Percentiles rank a stretch among this genome's conserved stretches.
Conservation (phyloP, 495 filamentous ascomycete species). For the Lasiosphaeria miniovina region DNA sequence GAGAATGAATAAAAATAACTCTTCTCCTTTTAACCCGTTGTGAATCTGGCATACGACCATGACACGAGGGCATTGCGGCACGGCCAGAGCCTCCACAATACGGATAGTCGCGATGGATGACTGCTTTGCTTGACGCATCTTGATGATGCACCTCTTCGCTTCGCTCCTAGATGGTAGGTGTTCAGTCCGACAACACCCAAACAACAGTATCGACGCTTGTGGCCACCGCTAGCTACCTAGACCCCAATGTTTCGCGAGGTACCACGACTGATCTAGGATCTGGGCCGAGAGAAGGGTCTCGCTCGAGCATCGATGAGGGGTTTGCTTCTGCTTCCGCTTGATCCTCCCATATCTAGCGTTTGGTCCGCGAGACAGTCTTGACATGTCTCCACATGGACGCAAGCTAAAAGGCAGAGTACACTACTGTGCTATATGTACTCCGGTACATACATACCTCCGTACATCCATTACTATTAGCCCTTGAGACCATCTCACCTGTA, state of each 20-base stretch:
- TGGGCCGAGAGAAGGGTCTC: conserved; percentile 12
- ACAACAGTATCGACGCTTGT: background rate
- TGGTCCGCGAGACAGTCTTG: conserved; percentile 14
- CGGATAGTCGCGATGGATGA: background rate
- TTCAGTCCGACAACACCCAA: background rate
- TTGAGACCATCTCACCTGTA: background rate
- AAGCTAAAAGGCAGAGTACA: background rate
- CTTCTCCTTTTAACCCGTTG: background rate
- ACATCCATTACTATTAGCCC: background rate
- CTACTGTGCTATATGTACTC: background rate
- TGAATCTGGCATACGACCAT: conserved; percentile 22
- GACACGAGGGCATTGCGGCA: conserved; percentile 14
- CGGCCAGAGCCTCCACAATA: conserved; percentile 30
- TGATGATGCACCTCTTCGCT: background rate
- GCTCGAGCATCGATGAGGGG: conserved; percentile 3
- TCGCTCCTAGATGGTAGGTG: background rate
- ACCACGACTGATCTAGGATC: conserved; percentile 10
- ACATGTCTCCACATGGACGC: background rate
- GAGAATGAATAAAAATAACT: conserved; percentile 33
- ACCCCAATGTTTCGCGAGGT: conserved; percentile 8
- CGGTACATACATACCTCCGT: too few relatives aligned
- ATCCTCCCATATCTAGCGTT: conserved; percentile 14
- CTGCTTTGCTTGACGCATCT: background rate
- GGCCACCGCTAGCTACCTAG: conserved; percentile 1
- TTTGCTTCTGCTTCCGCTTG: background rate